Evolutionary conservation across 2,329 filamentous ascomycete species (phyloP).

Genomic region (Akanthomyces uredinophilus): DNA sequence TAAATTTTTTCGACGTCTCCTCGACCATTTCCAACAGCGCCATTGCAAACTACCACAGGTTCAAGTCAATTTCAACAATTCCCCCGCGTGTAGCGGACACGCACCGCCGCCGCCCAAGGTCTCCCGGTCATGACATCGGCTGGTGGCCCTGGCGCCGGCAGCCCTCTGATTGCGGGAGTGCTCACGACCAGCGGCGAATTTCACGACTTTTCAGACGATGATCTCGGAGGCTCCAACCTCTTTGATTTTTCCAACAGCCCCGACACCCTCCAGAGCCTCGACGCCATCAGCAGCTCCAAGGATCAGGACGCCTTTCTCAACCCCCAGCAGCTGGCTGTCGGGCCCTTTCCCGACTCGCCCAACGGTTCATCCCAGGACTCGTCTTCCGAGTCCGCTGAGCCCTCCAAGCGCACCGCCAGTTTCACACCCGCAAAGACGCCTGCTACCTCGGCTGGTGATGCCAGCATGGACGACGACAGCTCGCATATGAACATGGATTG

Average conservation of each 20-base stretch:
- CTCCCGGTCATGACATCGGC: constrained; percentile 33
- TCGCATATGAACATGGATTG: constrained; percentile 39
- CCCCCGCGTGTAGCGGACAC: constrained; percentile 18
- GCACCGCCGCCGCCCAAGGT: constrained; percentile 14
- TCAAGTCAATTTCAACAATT: background rate
- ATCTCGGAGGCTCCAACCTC: constrained; percentile 28
- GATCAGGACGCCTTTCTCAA: constrained; percentile 30
- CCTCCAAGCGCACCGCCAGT: constrained; percentile 41
- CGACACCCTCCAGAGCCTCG: constrained; percentile 32
- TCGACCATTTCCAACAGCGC: background rate
- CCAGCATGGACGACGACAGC: constrained; percentile 38
- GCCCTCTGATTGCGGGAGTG: constrained; percentile 35
- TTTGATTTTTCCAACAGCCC: constrained; percentile 34
- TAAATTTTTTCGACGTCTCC: background rate
- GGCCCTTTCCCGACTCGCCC: constrained; percentile 38
- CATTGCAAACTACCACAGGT: background rate
- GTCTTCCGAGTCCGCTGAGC: constrained; percentile 47
- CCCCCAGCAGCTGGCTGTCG: constrained; percentile 30
- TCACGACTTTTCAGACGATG: constrained; percentile 35
- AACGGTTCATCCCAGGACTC: constrained; percentile 43
- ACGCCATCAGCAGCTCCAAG: constrained; percentile 24
- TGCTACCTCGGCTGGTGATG: constrained; percentile 33
- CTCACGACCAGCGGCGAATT: constrained; percentile 34
- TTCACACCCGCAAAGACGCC: constrained; percentile 42
- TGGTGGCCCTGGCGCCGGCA: constrained; percentile 28